Base-by-base conservation (phyloP, 345 rosid genomes). In the Salix arbutifolia region DNA sequence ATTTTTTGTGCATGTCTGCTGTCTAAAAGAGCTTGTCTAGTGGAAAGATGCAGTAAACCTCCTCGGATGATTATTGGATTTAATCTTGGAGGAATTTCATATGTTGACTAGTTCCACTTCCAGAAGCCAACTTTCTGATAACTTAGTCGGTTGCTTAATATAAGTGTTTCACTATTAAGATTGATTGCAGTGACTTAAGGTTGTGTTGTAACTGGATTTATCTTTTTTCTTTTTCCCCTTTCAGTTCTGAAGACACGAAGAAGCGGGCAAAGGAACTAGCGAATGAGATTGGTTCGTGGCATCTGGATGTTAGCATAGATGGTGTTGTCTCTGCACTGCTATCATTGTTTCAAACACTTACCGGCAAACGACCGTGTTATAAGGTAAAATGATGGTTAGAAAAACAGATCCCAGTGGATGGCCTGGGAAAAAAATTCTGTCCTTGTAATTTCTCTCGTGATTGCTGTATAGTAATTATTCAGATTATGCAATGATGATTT, bases 221-320 rank as follows among this genome's bases (percentile, higher is more conserved):
- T 66, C 12, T 66, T 66, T 48, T 17, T 1, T 42, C 44, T 8
- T 40, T 21, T 56, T 40, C 74, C 70, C 60, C 65, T 74, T 86
- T 56, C 86, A 96, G 99, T 88, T 96, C 98, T 23, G 85, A 86
- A 75, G 86, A 82, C 76, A 91, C 97, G 72, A 92, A 83, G 82
- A 83, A 53, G 79, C 87, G 88, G 67, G 98, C 98, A 73, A 94
- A 90, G 91, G 78, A 79, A 69, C 88, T 96, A 65, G 91, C 98
- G 53, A 90, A 88, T 16, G 97, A 96, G 87, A 93, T 96, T 18
- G 99, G 99, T 61, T 85, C 99, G 3, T 90, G 95, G 97, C 99
- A 91, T 91, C 92, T 96, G 76, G 95, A 96, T 68, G 89, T 92
- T 81, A 76, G 82, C 81, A 91, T 96, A 81, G 98, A 96, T 75